A percentile compares a stretch with the other conserved stretches of the same genome.
Conservation (phyloP, 768 basidiomycete species). For the Phlegmacium glaucopus region DNA sequence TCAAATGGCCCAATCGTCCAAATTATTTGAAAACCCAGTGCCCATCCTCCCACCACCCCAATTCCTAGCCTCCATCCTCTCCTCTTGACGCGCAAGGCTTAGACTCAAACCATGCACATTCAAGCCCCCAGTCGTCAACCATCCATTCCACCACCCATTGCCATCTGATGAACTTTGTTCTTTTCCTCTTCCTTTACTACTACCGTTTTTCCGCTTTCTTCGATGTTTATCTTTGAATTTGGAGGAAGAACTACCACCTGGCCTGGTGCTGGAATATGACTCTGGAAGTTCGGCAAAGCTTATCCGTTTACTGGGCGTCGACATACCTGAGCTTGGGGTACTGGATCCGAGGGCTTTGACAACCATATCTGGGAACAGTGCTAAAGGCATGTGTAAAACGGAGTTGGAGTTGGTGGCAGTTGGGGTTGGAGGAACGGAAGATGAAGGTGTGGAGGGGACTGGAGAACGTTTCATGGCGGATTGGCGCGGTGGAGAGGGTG, state of each 20-base stretch:
- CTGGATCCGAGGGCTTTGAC: constrained; percentile 27
- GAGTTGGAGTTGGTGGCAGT: constrained; percentile 1
- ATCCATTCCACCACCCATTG: constrained; percentile 26
- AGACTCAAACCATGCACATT: constrained; percentile 13
- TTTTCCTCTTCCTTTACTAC: constrained; percentile 11
- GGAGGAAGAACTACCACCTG: constrained; percentile 23
- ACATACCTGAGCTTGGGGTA: constrained; percentile 43
- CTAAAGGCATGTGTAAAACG: constrained; percentile 7
- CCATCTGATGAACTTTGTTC: constrained; percentile 3
- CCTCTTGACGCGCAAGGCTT: constrained; percentile 33
- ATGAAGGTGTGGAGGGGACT: constrained; percentile 6
- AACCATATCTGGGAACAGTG: constrained; percentile 25
- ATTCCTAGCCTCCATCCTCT: constrained; percentile 44
- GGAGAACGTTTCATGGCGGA: constrained; percentile 38
- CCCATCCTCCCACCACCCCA: constrained; percentile 44
- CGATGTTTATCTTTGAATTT: constrained; percentile 35
- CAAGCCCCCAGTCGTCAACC: constrained; percentile 14
- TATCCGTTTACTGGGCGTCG: constrained; percentile 67
- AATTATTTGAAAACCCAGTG: constrained; percentile 28
- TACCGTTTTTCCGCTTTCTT: constrained; percentile 22
- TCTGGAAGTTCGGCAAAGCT: constrained; percentile 77
- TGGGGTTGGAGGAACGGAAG: constrained; percentile 4
- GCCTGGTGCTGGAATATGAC: constrained; percentile 45
- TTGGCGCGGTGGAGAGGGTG: constrained; percentile 55
- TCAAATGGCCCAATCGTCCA: constrained; percentile 61